A percentile compares a stretch with the other conserved stretches of the same genome.
Evolutionary conservation across 345 rosid species (phyloP).

Genomic region (Hibiscus trionum): DNA sequence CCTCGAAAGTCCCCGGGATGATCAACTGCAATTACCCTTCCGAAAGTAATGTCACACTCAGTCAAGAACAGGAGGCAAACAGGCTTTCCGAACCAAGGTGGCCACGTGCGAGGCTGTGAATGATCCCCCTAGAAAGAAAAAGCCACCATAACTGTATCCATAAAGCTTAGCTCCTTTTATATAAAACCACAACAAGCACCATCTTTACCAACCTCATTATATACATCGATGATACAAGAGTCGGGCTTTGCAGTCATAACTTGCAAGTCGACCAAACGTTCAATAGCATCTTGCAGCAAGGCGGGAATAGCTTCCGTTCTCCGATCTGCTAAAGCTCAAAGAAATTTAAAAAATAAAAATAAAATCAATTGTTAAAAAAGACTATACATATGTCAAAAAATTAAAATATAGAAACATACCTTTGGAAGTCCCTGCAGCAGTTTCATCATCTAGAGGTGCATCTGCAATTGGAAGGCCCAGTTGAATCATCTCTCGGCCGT

Average conservation of each 20-base stretch:
- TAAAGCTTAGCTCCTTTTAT: not conserved
- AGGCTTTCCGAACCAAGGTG: slow-evolving; percentile 75
- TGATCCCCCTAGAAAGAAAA: slow-evolving; percentile 62
- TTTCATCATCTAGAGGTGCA: not conserved
- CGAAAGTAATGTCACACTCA: slow-evolving; percentile 76
- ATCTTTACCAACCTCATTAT: slow-evolving; percentile 51
- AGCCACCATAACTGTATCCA: slow-evolving; percentile 2
- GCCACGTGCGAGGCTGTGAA: slow-evolving; percentile 70
- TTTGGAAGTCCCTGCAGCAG: not conserved
- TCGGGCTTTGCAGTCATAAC: slow-evolving; percentile 65
- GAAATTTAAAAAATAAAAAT: not conserved
- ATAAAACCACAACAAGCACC: slow-evolving; percentile 6
- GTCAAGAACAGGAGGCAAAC: slow-evolving; percentile 61
- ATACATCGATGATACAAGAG: slow-evolving; percentile 75
- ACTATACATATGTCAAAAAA: not conserved
- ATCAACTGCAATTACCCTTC: slow-evolving; percentile 46
- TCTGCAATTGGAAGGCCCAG: not conserved
- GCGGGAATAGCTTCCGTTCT: slow-evolving; percentile 66
- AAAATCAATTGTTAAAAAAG: not conserved
- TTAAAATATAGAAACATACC: not conserved
- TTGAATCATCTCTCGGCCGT: not conserved
- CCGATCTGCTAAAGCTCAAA: not conserved
- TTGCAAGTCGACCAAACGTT: slow-evolving; percentile 51
- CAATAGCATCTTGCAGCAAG: slow-evolving; percentile 43
- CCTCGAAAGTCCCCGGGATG: slow-evolving; percentile 80